Base-by-base conservation (phyloP, 306 rosid genomes). In the Gynostemma pentaphyllum region DNA sequence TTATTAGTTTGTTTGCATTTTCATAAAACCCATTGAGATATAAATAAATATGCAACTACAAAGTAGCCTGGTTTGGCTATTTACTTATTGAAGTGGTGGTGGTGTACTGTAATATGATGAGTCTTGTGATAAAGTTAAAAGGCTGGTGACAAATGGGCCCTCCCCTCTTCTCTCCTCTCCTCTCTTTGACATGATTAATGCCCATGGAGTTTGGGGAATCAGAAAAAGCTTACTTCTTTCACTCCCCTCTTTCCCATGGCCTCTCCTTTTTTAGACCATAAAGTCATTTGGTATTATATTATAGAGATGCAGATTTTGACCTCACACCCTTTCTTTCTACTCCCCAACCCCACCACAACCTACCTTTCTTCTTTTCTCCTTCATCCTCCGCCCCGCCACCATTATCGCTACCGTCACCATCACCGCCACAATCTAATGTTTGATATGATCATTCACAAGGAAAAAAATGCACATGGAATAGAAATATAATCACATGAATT, bases 361-460 rank as follows among this genome's bases (percentile, higher is more conserved):
- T 55, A 50, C 26, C 52, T 64, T 77, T 57, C 73, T 68, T 74
- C 70, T 48, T 22, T 13, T 46, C 68, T 74, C 69, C 61, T 32
- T 57, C 57, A 34, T 69, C 52, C 65, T 42, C 18, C 14, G 12
- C 46, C 12, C 46, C 46, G 18, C 46, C 46, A 42, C 46, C 46
- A 2, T 3, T 14, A 12, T 7, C 37, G 37, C 37, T 7, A 32
- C 37, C 37, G 37, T 32, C 37, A 7, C 37, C 37, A 32, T 32
- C 7, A 3, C 7, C 44, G 9, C 36, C 64, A 59, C 65, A 59
- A 37, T 21, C 65, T 36, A 37, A 47, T 37, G 65, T 59, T 59
- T 7, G 65, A 59, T 37, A 15, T 21, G 39, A 59, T 59, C 45
- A n/a, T n/a, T 4, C 64, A 2, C 46, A 36, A 0, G 21, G 30